Percentiles rank a stretch among this genome's conserved stretches.
Conservation (phyloP, 306 rosid genomes). For the Trichosanthes cucumerina region DNA sequence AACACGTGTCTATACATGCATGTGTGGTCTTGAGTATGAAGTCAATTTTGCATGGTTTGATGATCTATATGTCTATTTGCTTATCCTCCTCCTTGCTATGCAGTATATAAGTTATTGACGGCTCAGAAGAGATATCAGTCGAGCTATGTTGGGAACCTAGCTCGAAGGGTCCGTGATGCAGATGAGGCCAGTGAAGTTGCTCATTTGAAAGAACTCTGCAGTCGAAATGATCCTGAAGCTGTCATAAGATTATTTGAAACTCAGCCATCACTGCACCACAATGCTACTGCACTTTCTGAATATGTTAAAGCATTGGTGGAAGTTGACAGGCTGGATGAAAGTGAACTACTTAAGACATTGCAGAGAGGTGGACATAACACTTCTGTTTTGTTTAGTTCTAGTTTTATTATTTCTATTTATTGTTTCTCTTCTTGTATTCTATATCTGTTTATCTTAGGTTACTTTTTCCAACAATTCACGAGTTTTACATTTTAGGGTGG, state of each 20-base stretch:
- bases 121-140: constrained; percentile 56
- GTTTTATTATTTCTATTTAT: neutral
- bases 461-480: neutral
- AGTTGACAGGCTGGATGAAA: constrained; percentile 76
- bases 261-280: constrained; percentile 62
- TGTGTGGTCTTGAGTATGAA: neutral
- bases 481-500: neutral
- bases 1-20: neutral
- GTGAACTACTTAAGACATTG: constrained; percentile 68
- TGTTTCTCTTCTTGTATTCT: neutral
- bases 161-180: constrained; percentile 56
- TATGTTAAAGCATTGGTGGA: constrained; percentile 70
- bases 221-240: constrained; percentile 67
- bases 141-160: constrained; percentile 63
- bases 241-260: constrained; percentile 83
- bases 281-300: constrained; percentile 67
- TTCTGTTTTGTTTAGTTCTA: neutral
- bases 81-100: constrained; percentile 15
- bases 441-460: neutral
- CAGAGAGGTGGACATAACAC: constrained; percentile 43
- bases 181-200: constrained; percentile 72
- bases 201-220: constrained; percentile 67
- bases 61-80: neutral
- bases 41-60: neutral
- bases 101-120: constrained; percentile 38